Conservation (phyloP, 2,329 filamentous ascomycete species). For the Bipolaris zeicola region DNA sequence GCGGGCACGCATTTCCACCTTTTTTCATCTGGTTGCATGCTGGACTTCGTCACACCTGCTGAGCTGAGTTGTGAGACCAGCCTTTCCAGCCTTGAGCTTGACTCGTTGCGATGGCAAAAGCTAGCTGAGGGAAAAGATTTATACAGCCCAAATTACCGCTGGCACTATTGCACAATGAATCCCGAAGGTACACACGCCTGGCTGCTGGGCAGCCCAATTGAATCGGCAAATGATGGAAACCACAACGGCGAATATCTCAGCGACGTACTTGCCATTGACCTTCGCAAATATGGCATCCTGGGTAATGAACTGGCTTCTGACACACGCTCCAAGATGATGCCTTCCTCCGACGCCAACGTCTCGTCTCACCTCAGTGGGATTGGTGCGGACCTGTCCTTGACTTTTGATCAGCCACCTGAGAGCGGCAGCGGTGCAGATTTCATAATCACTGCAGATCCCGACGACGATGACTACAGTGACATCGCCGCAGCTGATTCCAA, state of each 20-base stretch:
- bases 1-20: conserved; percentile 94
- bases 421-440: conserved; percentile 89
- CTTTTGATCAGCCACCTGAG: conserved; percentile 87
- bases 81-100: conserved; percentile 84
- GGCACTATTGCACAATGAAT: conserved; percentile 98
- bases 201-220: conserved; percentile 89
- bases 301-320: conserved; percentile 69
- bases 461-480: conserved; percentile 72
- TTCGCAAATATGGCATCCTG: conserved; percentile 87
- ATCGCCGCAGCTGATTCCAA: conserved; percentile 49
- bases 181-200: conserved; percentile 95
- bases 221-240: conserved; percentile 67
- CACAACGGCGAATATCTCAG: conserved; percentile 89
- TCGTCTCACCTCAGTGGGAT: conserved; percentile 65
- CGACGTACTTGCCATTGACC: conserved; percentile 91
- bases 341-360: conserved; percentile 60
- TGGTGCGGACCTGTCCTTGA: conserved; percentile 80
- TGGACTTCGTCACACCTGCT: conserved; percentile 93
- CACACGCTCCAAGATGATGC: conserved; percentile 50
- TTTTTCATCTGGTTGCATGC: conserved; percentile 87
- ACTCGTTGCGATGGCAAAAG: conserved; percentile 89
- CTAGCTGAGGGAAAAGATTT: conserved; percentile 93
- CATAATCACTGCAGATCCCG: conserved; percentile 83
- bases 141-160: conserved; percentile 88
- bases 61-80: conserved; percentile 91